A percentile compares a stretch with the other conserved stretches of the same genome.
These are phyloP conservation scores for Parachaetomium inaequale DNA, from an alignment of 495 filamentous ascomycete genomes.

Conservation along the genomic window DNA sequence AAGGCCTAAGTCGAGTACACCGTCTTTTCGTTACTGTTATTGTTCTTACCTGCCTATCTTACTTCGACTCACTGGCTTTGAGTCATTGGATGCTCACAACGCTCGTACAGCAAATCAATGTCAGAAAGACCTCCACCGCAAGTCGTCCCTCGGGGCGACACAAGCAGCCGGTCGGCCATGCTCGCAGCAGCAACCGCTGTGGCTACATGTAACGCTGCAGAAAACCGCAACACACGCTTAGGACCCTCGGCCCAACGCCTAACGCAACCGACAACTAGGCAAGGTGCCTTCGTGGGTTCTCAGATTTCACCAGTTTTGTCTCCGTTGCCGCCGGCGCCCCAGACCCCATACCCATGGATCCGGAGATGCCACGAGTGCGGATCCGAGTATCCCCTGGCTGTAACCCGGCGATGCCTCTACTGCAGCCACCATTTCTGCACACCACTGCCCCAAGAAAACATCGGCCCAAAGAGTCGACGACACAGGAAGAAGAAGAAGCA, in stretches of 20 bases:
- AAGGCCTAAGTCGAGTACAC: background rate
- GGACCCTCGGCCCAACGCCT: background rate
- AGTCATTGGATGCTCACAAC: background rate
- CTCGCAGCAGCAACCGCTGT: background rate
- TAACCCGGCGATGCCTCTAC: constrained; percentile 45
- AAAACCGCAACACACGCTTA: background rate
- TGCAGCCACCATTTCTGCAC: constrained; percentile 45
- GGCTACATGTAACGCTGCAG: background rate
- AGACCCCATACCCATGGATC: constrained; percentile 32
- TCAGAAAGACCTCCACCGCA: background rate
- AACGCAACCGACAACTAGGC: background rate
- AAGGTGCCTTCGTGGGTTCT: background rate
- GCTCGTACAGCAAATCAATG: background rate
- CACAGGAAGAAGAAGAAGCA: background rate
- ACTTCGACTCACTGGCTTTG: background rate
- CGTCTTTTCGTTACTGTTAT: background rate
- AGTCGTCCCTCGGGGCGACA: background rate
- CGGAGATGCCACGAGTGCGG: constrained; percentile 46
- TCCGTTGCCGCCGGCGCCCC: background rate
- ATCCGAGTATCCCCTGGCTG: constrained; percentile 38
- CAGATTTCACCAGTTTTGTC: background rate
- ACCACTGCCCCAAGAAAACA: background rate
- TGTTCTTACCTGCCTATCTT: background rate
- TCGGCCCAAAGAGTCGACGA: background rate
- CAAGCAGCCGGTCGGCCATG: background rate